These are phyloP conservation scores for Komagataea norvegica DNA, from an alignment of 1,139 yeast species.

Conservation along the genomic window DNA sequence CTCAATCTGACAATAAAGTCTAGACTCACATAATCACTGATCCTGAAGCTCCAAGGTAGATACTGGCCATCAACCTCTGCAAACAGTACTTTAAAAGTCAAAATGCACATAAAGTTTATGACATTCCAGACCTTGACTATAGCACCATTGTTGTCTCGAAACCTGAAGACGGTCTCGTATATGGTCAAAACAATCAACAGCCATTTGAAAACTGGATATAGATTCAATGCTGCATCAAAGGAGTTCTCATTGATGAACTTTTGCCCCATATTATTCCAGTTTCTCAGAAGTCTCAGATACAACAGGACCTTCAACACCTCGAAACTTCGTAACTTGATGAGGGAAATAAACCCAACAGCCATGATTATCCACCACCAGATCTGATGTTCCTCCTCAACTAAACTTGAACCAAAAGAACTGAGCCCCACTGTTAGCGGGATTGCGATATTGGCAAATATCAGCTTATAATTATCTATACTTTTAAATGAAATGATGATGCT, in stretches of 20 bases:
- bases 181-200: conserved; percentile 41
- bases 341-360: conserved; percentile 1
- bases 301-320: conserved; percentile 3
- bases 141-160: conserved; percentile 4
- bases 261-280: conserved; percentile 92
- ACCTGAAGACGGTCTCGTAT: neutral
- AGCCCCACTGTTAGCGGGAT: conserved; percentile 44
- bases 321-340: neutral
- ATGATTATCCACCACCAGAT: conserved; percentile 81
- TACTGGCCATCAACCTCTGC: conserved; percentile 10
- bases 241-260: conserved; percentile 42
- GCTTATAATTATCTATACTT: conserved; percentile 14
- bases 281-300: conserved; percentile 54
- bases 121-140: conserved; percentile 3
- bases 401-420: conserved; percentile 81
- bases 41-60: conserved; percentile 7
- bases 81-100: conserved; percentile 5
- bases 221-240: conserved; percentile 1
- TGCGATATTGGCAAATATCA: conserved; percentile 27
- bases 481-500: conserved; percentile 20
- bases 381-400: conserved; percentile 97
- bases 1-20: conserved; percentile 3
- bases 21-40: conserved; percentile 2
- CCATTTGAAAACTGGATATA: conserved; percentile 44
- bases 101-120: neutral